Evolutionary conservation across 352 stramenopile genomes (phyloP), one percentile per base, ranked within the genome.

Genomic region (Albugo candida): DNA sequence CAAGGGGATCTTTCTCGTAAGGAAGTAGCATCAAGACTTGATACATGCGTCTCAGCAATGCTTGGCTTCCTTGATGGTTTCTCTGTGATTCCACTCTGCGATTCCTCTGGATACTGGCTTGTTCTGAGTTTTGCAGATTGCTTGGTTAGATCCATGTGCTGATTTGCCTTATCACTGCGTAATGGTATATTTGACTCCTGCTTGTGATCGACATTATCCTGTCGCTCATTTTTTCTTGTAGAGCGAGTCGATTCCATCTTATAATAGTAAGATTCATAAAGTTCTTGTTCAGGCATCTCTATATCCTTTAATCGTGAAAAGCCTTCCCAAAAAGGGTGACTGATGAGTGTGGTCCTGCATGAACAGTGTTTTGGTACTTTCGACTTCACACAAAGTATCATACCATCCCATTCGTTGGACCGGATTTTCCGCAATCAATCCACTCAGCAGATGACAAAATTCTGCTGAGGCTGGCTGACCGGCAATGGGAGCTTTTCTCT

Each of bases 371-470:
- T 58, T 45, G 61, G 41, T 38, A 6, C 37, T 45, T 44, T 11
- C 21, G 17, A 27, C 31, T 1, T 21, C 24, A 5, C 11, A 19
- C 4, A 37, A 35, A 18, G 27, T 49, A 48, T 8, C 38, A 43
- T 58, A 87, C 78, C 78, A 92, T 4, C 60, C 73, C 11, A 92
- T 87, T 24, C 78, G 61, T 20, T 70, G 53, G 44, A 78, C 69
- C 11, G 78, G 78, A 47, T 86, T 61, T 60, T 85, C 85, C 13
- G 69, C 55, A 11, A 92, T 55, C 19, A 92, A 51, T 5, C 60
- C 56, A 5, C 55, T 19, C 2, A 92, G 43, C n/a, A 92, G 49
- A 19, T 74, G 47, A 31, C 59, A 69, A 56, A 92, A 84, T 1
- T 48, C 52, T 27, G 52, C 34, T 1, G 69, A 68, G 61, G 85